Evolutionary conservation across 768 basidiomycete species (phyloP), one percentile per base, ranked within the genome.

Genomic region (Glaciozyma martinii): DNA sequence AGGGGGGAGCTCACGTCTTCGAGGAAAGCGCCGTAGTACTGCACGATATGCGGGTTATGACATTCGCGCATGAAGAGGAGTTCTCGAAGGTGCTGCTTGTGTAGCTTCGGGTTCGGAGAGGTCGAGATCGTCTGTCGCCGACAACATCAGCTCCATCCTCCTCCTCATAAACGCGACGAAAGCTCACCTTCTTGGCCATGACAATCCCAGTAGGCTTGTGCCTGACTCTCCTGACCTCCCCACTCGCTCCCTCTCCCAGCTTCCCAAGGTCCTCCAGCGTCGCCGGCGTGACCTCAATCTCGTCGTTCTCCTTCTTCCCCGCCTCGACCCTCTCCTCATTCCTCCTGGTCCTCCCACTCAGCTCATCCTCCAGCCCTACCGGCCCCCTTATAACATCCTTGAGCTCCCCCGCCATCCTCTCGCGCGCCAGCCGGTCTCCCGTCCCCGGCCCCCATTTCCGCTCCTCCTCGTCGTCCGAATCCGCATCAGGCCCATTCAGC

Each of bases 171-270:
- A 5, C 15, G 3, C 21, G 27, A 16, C 16, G 21, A 44, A 5
- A 23, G 61, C 79, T 55, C 43, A 80, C 80, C 77, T 99, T 99
- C 74, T 92, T 85, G 7, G 95, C 95, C 84, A 95, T 86, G 72
- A 92, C 82, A 75, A 80, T 79, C 42, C 84, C 84, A 1, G 85
- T 89, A 61, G 86, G 85, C 74, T 81, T 86, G 76, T 95, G 90
- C 75, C 80, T 84, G 55, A 97, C 93, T 77, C 90, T 92, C 76
- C 94, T 86, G 16, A 99, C 95, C 12, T 91, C 92, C 54, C 95
- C 95, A 54, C 93, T 92, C 61, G 92, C 90, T 49, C 95, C 95
- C 74, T 97, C 92, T 25, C 95, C 95, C 3, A 99, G 80, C 60
- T 89, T 83, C 19, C 79, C 76, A 13, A 91, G 68, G 70, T 89